A percentile compares a stretch with the other conserved stretches of the same genome.
Conservation (phyloP, 2,329 filamentous ascomycete genomes). For the Clarireedia homoeocarpa region DNA sequence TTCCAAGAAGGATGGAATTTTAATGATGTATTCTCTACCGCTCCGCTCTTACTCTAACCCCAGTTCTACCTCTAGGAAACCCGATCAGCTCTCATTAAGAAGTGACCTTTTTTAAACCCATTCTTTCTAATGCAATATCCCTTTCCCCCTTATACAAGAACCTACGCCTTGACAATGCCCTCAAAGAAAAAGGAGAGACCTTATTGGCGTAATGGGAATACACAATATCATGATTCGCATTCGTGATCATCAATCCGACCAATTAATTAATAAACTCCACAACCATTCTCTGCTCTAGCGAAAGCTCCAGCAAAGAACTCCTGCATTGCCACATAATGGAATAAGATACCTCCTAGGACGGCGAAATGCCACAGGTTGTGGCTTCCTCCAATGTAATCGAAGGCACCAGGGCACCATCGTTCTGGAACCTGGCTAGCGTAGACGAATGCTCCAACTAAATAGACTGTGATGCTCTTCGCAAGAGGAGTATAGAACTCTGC, state of each 20-base stretch:
- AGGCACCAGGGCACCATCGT: conserved; percentile 83
- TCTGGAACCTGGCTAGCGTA: conserved; percentile 93
- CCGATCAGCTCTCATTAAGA: no score
- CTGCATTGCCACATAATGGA: conserved; percentile 95
- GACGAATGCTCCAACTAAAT: conserved; percentile 73
- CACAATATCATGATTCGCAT: background rate
- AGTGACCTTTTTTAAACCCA: no score
- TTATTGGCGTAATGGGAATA: background rate
- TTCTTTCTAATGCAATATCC: no score
- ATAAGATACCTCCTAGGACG: conserved; percentile 90
- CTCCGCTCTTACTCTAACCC: no score
- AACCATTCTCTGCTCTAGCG: conserved; percentile 43
- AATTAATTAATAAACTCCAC: conserved; percentile 19
- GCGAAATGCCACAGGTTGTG: conserved; percentile 98
- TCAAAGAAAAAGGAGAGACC: background rate
- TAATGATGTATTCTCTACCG: no score
- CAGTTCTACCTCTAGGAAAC: no score
- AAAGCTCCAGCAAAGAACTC: conserved; percentile 81
- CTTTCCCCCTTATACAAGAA: no score
- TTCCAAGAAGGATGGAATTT: no score
- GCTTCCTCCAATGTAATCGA: conserved; percentile 90
- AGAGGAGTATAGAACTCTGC: conserved; percentile 84
- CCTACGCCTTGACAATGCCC: background rate
- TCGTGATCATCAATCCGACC: background rate
- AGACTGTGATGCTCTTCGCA: conserved; percentile 77